Base-by-base conservation (phyloP, 1,284 basidiomycete species). In the Sanguinoderma infundibulare region DNA sequence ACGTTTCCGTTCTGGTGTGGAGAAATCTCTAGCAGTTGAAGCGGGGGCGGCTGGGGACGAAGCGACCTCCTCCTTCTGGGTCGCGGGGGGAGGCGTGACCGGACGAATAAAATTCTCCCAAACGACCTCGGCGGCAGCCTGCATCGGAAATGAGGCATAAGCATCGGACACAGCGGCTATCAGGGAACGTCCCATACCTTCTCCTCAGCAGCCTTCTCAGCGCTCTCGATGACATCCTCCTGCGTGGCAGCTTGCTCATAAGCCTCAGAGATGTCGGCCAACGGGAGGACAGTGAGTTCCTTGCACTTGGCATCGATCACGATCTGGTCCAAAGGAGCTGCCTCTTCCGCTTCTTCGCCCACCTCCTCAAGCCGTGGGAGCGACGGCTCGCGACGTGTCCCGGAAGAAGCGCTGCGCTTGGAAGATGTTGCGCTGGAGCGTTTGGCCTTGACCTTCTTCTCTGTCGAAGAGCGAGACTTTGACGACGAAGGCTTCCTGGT, bases 1-100 rank as follows among this genome's bases (percentile, higher is more conserved):
- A 60, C 79, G 79, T 69, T 86, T 85, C 67, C 88, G 85, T 69
- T 92, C 87, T 1, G 89, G 89, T 1, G 90, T 91, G 14, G 87
- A 85, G 65, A 90, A 84, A 28, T 75, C 70, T 53, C 46, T 51
- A 49, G 47, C 40, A n/a, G 47, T 34, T 6, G 55, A 14, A 26
- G 59, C 12, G 17, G 10, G 12, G 7, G 35, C 20, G 26, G 47
- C 36, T 2, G 57, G 46, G 14, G 56, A 55, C n/a, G 67, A 53
- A 5, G 62, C n/a, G 12, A 49, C 44, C 12, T 58, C 62, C 5
- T 62, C 57, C 32, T 50, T 42, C 20, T 38, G 14, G 2, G 62
- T 36, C 5, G 62, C 46, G 5, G 61, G 55, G 6, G 60, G 50
- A 14, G 67, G 61, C n/a, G 61, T 61, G 5, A 59, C 14, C 14